Percentiles rank a stretch among this genome's conserved stretches.
Conservation (phyloP, 2,329 filamentous ascomycete genomes). For the Trichoderma atrobrunneum region DNA sequence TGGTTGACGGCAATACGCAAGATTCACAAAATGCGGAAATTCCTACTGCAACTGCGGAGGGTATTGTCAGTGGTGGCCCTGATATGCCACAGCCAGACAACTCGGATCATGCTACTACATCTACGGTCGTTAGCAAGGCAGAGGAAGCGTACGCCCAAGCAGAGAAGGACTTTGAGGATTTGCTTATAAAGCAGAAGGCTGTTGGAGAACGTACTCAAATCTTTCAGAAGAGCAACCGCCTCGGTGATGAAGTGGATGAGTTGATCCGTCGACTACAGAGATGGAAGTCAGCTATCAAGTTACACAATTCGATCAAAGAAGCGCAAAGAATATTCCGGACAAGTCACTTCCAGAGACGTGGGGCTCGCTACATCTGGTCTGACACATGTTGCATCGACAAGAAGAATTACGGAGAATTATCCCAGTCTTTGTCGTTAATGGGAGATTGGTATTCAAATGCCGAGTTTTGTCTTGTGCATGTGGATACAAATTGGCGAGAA, state of each 20-base stretch:
- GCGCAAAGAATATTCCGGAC: background rate
- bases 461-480: background rate
- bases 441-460: conserved; percentile 1
- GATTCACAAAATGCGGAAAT: background rate
- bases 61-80: background rate
- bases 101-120: background rate
- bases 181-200: background rate
- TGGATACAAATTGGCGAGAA: background rate
- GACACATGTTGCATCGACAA: conserved; percentile 6
- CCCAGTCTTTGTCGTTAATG: background rate
- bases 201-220: background rate
- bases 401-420: background rate
- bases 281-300: conserved; percentile 13
- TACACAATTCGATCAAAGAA: background rate
- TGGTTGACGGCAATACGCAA: background rate
- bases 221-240: background rate
- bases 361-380: background rate
- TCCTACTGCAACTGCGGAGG: background rate
- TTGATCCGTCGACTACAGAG: background rate
- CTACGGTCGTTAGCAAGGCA: background rate
- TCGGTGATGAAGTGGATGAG: conserved; percentile 3
- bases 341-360: background rate
- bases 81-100: background rate
- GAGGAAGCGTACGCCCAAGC: background rate
- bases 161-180: background rate